Base-by-base conservation (phyloP, 805 yeast species). In the Candida lessepsii region DNA sequence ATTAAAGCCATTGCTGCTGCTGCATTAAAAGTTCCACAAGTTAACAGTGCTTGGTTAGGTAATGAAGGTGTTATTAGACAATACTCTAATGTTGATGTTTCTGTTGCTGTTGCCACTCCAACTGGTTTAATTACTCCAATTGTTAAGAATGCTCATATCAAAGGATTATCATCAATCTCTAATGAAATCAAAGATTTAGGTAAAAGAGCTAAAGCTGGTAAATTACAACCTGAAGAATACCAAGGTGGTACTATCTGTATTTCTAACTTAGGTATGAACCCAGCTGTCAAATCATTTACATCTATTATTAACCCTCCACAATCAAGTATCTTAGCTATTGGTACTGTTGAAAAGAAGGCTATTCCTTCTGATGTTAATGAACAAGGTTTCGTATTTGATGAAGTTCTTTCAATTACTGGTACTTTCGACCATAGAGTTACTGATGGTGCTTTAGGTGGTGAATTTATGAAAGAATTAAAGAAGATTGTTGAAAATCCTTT, bases 201-300 rank as follows among this genome's bases (percentile, higher is more conserved):
- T 53, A 86, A 86, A 76, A 87, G 93, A 70, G 99, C 99, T 47
- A 89, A 91, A 70, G 88, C 76, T 45, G 89, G 88, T 70, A 93
- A 91, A 75, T 81, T 93, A 64, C 61, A 70, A 51, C 99, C 99
- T 48, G 95, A 88, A 67, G 99, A 93, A 73, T 93, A 86, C 83
- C 96, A 88, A 78, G 99, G 99, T 57, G 99, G 99, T 61, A 90
- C 99, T 54, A 87, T 93, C 67, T 89, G 97, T 65, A 91, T 93
- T 60, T 93, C 98, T 51, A 93, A 93, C 83, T 75, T 93, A 76
- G 99, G 99, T 63, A 93, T 93, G 99, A 93, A 93, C 81, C 79
- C 72, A 43, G 98, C 99, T 41, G 97, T 91, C 34, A 75, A 81
- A 50, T 59, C 84, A 62, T 93, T 93, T 81, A 91, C 99, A 21